Base-by-base conservation (phyloP, 768 basidiomycete genomes). In the Rhodotorula sphaerocarpa region DNA sequence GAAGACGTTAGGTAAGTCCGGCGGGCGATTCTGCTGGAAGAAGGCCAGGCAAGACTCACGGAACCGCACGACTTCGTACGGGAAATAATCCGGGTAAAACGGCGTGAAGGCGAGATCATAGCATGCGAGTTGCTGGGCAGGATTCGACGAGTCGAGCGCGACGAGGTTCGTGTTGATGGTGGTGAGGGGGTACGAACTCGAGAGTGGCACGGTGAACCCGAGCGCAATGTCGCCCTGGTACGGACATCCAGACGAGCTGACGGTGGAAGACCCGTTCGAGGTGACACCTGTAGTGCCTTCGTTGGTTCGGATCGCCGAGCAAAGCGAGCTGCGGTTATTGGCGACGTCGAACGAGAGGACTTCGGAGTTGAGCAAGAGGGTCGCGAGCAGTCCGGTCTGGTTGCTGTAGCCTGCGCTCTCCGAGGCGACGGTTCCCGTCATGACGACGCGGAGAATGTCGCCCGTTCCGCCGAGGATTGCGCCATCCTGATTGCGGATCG, bases 161-260 rank as follows among this genome's bases (percentile, higher is more conserved):
- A 88, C 85, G 28, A 99, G 76, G 27, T 84, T 84, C 2, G 92
- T 95, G 65, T 82, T 80, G 59, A 93, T 80, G 15, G 92, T 92
- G 18, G 87, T 88, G 47, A 97, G 79, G 21, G 84, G 81, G 72
- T 86, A 86, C 62, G 81, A 78, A 47, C 77, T 70, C 41, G 81
- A 79, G 9, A 83, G 83, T 44, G 89, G 82, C 23, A 84, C 80
- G 14, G 73, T 70, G 16, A 88, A 79, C 28, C 88, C 82, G 72
- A 97, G 82, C 3, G 84, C 92, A 71, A 95, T 85, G 3, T 83
- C 82, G 2, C 93, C 93, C 79, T 79, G 72, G 62, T 95, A 78
- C 18, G 92, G 90, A 73, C 93, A 97, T 2, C 71, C 70, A 16
- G 69, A 61, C 72, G 84, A 88, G 30, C 74, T 74, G 50, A 69